Base-by-base conservation (phyloP, 2,329 filamentous ascomycete genomes). In the Hypoxylon sp. region DNA sequence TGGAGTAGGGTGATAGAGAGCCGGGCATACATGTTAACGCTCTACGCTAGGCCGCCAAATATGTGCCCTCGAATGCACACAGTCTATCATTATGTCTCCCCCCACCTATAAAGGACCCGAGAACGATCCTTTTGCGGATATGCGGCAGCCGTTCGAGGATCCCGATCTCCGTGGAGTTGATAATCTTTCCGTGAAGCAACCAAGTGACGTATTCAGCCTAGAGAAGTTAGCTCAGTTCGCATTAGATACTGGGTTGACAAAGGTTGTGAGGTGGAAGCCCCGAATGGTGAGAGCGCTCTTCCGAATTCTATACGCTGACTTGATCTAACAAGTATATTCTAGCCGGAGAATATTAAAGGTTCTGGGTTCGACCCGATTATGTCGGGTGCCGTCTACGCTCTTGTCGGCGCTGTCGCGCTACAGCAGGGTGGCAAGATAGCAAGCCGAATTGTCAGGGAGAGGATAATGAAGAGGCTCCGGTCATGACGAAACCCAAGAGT, bases 261-360 rank as follows among this genome's bases (percentile, higher is more conserved):
- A 88, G 42, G 93, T 98, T 25, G 83, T 97, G 72, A 86, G 96
- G 82, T 98, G 96, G 96, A 93, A 92, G 80, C 96, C 96, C 30
- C 89, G 88, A 82, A 86, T 91, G 83, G 94, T 97, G 84, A 77
- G 89, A 37, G 31, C 6, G 6, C 11, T 33, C 11, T 33, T 6
- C 31, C 31, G 25, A 27, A 27, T 27, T 6, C 6, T 10, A 33
- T 10, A 8, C 31, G 11, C 7, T 33, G 8, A 33, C 31, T 5
- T 11, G 7, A 8, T 11, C 73, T 77, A 58, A 80, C 68, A 50
- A 25, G 3, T 6, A 22, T 6, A 6, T 53, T 20, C 50, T 68
- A 88, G 86, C 87, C 90, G 22, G 84, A 90, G 68, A 90, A 94
- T 74, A 85, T 97, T 60, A 79, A 86, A 57, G 82, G 84, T 17